Percentiles rank a stretch among this genome's conserved stretches.
phyloP scores from a whole-genome alignment of 345 rosid genomes.

The Heritiera littoralis region DNA sequence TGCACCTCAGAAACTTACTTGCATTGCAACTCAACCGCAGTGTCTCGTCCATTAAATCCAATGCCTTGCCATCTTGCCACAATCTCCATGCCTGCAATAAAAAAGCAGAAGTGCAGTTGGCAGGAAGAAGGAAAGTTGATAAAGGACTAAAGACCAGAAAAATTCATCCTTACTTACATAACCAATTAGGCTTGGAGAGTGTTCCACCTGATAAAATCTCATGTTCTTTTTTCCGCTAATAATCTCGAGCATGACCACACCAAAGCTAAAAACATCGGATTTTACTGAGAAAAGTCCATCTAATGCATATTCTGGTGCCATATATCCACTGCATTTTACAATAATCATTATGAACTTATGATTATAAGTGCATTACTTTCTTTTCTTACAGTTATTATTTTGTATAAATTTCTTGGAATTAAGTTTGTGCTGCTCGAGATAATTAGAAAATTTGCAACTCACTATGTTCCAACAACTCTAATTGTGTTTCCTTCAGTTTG shows the following conservation, averaged over 20 bases:
- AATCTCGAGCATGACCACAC: background rate
- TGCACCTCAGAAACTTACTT: background rate
- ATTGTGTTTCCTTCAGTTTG: constrained; percentile 20
- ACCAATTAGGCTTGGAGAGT: constrained; percentile 1
- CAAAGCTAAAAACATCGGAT: constrained; percentile 10
- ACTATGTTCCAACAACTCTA: constrained; percentile 23
- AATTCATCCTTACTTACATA: background rate
- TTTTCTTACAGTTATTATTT: no score
- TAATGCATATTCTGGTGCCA: constrained; percentile 9
- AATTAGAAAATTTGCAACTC: background rate
- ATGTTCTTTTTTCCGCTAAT: constrained; percentile 2
- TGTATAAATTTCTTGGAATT: no score
- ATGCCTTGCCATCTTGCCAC: constrained; percentile 12
- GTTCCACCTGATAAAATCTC: background rate
- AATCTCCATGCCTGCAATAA: constrained; percentile 8
- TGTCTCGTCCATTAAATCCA: constrained; percentile 14
- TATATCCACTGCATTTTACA: constrained; percentile 5
- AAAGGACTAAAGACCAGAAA: background rate
- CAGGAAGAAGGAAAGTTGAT: background rate
- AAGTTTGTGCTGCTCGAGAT: background rate
- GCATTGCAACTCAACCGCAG: background rate
- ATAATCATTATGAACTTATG: background rate
- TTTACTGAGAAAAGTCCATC: constrained; percentile 12
- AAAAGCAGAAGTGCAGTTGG: no score
- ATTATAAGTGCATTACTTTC: background rate